Base-by-base conservation (phyloP, 371 early-diverging fungal genomes). In the Fennellomyces sp. region DNA sequence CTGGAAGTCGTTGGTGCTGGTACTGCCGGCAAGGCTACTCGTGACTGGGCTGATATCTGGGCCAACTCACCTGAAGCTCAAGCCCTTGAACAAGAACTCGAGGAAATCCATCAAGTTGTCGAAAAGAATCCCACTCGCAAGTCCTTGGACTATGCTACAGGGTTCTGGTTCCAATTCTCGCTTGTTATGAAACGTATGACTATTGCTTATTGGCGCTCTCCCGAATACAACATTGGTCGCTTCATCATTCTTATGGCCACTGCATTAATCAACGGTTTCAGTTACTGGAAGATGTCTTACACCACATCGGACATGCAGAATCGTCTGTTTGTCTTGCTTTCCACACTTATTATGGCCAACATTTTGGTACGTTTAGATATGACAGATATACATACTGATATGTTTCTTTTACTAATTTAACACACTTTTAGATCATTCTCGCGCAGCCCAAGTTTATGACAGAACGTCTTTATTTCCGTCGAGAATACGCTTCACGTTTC, bases 271-370 rank as follows among this genome's bases (percentile, higher is more conserved):
- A 66, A 81, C 38, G 85, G 86, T 53, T 66, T 83, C 31, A 76
- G 80, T 7, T 92, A 85, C 68, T 87, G 73, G 80, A 78, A 84
- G 30, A 66, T 82, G 10, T 72, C 74, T n/a, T 12, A 62, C 29
- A 68, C 83, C 19, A 63, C 80, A 2, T 61, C 76, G 4, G 90
- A 88, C 52, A 66, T 87, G 33, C 84, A 85, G 52, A 85, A 86
- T 56, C 78, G 84, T 39, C 74, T 87, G n/a, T 90, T 90, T 64
- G 87, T 84, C 17, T 64, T 91, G 33, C 88, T 89, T 68, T 74
- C 80, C 70, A 79, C 87, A 10, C 72, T 86, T 41, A 80, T 83
- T 28, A 74, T 90, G 65, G 86, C 67, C 15, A 68, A 82, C 11
- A 71, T 84, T 33, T 12, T 58, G 35, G 49, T 58, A 54, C 2